These are phyloP conservation scores for Pythium phragmiticola DNA, from an alignment of 352 stramenopile species.

Conservation along the genomic window DNA sequence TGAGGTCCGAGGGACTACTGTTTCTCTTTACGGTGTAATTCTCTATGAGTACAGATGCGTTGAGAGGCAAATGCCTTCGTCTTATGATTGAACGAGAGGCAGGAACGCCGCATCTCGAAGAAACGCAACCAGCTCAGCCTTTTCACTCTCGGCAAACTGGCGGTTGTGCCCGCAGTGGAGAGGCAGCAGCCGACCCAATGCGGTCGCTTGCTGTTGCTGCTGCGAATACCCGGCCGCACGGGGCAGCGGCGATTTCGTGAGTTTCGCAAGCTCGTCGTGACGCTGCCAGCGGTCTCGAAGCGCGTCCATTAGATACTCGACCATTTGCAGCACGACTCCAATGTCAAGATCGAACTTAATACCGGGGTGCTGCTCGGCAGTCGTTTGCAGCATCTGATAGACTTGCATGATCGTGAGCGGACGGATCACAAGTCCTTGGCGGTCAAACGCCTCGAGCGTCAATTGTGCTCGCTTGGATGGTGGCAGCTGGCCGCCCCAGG, in stretches of 20 bases:
- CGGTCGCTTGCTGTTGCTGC: neutral
- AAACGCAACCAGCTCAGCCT: slow-evolving; percentile 61
- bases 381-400: slow-evolving; percentile 44
- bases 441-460: slow-evolving; percentile 66
- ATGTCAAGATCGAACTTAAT: slow-evolving; percentile 79
- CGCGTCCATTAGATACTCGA: slow-evolving; percentile 76
- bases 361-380: slow-evolving; percentile 56
- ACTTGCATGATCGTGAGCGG: slow-evolving; percentile 60
- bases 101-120: slow-evolving; percentile 30
- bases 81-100: neutral
- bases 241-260: neutral
- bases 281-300: slow-evolving; percentile 55
- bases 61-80: neutral
- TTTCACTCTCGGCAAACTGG: slow-evolving; percentile 76
- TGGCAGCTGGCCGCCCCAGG: slow-evolving; percentile 64
- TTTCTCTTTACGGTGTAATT: slow-evolving; percentile 4
- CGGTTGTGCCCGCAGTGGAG: slow-evolving; percentile 87
- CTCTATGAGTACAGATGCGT: slow-evolving; percentile 8
- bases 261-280: slow-evolving; percentile 29
- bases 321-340: slow-evolving; percentile 60
- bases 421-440: slow-evolving; percentile 63
- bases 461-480: slow-evolving; percentile 29
- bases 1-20: neutral
- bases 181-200: slow-evolving; percentile 51
- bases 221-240: no score